phyloP scores from a whole-genome alignment of 768 basidiomycete genomes.

The Pisolithus tinctorius region DNA sequence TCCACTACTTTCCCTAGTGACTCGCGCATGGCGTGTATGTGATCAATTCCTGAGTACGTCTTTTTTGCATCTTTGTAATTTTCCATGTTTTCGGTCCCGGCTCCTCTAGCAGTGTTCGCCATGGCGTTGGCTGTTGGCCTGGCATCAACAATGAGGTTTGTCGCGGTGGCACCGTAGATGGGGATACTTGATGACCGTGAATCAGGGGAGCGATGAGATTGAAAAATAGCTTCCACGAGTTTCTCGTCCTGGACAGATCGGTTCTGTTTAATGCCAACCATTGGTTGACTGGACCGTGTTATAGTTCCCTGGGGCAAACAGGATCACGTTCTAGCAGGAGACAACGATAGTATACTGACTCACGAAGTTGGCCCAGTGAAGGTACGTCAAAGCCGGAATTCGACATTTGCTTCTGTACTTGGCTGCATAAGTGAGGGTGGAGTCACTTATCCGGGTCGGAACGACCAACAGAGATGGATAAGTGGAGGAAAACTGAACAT shows the following conservation, averaged over 20 bases:
- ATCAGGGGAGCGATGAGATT: conserved; percentile 76
- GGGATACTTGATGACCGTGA: conserved; percentile 45
- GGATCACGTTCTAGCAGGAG: background rate
- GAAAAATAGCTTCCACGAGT: conserved; percentile 92
- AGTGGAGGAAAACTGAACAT: conserved; percentile 78
- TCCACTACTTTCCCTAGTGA: conserved; percentile 83
- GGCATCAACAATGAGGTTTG: conserved; percentile 98
- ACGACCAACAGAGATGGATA: conserved; percentile 88
- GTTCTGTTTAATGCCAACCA: conserved; percentile 94
- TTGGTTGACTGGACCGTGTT: conserved; percentile 94
- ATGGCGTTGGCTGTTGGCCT: conserved; percentile 93
- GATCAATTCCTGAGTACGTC: conserved; percentile 93
- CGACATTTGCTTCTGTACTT: conserved; percentile 94
- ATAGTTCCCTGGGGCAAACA: conserved; percentile 66
- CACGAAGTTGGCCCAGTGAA: conserved; percentile 95
- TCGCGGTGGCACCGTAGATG: conserved; percentile 89
- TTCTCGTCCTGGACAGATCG: conserved; percentile 98
- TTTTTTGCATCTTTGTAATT: conserved; percentile 94
- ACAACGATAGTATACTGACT: conserved; percentile 12
- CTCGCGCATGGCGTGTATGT: conserved; percentile 96
- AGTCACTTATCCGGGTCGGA: conserved; percentile 91
- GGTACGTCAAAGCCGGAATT: conserved; percentile 84
- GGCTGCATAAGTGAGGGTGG: conserved; percentile 87
- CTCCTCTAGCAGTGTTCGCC: conserved; percentile 96
- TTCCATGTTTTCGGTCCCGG: conserved; percentile 99